Evolutionary conservation across 2,329 filamentous ascomycete genomes (phyloP).

Genomic region (Sporothrix phasma): DNA sequence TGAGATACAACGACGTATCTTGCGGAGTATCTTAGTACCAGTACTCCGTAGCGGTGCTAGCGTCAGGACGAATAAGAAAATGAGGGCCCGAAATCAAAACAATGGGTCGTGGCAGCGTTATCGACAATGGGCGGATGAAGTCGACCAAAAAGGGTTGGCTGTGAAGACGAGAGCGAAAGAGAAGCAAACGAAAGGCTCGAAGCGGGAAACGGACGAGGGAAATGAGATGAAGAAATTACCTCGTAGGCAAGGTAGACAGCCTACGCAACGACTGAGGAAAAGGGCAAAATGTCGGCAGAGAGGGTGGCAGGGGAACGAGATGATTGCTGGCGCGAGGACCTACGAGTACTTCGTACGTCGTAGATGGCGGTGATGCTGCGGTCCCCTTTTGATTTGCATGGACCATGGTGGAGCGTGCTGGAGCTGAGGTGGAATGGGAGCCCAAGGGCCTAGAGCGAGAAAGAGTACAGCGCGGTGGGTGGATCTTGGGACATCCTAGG

Average conservation of each 20-base stretch:
- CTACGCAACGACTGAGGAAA: no score
- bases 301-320: constrained; percentile 3
- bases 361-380: constrained; percentile 2
- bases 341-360: no score
- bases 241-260: background rate
- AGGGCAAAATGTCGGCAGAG: background rate
- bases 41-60: background rate
- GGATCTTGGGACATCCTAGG: background rate
- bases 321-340: constrained; percentile 4
- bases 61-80: background rate
- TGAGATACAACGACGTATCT: background rate
- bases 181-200: constrained; percentile 10
- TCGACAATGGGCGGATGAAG: background rate
- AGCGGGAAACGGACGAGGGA: constrained; percentile 21
- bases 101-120: background rate
- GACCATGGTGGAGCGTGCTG: background rate
- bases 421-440: background rate
- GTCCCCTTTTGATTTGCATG: constrained; percentile 10
- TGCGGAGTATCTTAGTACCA: no score
- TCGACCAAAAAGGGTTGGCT: background rate
- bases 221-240: constrained; percentile 1
- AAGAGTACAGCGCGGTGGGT: background rate
- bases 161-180: background rate
- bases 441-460: background rate
- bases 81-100: background rate